Conservation (phyloP, 1,284 basidiomycete genomes). For the Tremellales sp. region DNA sequence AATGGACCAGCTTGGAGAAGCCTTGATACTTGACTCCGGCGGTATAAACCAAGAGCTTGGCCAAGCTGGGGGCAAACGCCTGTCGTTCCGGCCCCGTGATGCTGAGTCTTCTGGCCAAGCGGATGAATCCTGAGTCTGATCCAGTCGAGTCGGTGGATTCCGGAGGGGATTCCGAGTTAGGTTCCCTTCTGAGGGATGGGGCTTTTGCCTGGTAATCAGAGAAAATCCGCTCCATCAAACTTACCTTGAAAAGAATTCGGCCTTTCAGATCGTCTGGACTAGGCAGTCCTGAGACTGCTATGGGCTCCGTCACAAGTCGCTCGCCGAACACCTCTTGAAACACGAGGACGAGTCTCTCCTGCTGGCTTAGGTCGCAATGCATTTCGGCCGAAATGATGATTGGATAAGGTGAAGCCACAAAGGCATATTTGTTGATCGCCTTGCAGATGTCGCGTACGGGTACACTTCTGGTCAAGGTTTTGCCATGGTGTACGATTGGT, state of each 20-base stretch:
- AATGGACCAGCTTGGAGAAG: conserved; percentile 82
- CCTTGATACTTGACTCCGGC: conserved; percentile 93
- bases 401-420: conserved; percentile 88
- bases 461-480: conserved; percentile 85
- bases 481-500: conserved; percentile 84
- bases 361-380: conserved; percentile 78
- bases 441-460: conserved; percentile 77
- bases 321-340: conserved; percentile 77
- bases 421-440: conserved; percentile 88
- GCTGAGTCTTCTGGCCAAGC: conserved; percentile 33
- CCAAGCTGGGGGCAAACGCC: conserved; percentile 70
- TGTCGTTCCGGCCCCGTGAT: conserved; percentile 33
- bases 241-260: conserved; percentile 78
- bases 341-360: conserved; percentile 74
- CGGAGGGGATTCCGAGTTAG: neutral
- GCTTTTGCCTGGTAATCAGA: neutral
- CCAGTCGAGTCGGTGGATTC: conserved; percentile 38
- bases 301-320: conserved; percentile 62
- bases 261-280: conserved; percentile 83
- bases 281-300: conserved; percentile 62
- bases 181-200: neutral
- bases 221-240: conserved; percentile 8
- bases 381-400: conserved; percentile 93
- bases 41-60: conserved; percentile 83
- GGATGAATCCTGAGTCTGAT: conserved; percentile 39